phyloP scores from a whole-genome alignment of 495 filamentous ascomycete species.

The Staphylotrichum tortipilum region DNA sequence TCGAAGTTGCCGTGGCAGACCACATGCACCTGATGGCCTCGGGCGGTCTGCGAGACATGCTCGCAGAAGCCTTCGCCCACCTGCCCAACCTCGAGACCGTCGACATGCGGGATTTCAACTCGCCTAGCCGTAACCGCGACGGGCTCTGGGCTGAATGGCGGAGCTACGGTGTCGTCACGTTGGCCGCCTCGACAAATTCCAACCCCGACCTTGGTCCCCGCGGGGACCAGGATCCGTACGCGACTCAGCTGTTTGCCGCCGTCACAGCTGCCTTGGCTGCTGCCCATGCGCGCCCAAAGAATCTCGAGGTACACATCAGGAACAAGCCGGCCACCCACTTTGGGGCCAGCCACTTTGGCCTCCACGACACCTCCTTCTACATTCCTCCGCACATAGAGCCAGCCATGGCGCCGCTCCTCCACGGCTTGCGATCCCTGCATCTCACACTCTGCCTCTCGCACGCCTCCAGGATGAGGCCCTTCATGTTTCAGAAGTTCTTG shows the following conservation, averaged over 20 bases:
- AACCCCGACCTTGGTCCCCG: too few relatives aligned
- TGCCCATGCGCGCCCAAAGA: conserved; percentile 20
- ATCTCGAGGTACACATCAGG: conserved; percentile 34
- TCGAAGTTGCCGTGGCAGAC: conserved; percentile 7
- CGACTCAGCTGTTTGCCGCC: conserved; percentile 19
- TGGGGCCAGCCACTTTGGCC: too few relatives aligned
- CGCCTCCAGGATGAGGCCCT: neutral
- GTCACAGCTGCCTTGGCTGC: conserved; percentile 29
- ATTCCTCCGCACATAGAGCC: conserved; percentile 26
- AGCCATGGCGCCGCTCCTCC: conserved; percentile 21
- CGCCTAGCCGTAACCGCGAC: conserved; percentile 24
- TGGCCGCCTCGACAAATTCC: conserved; percentile 5
- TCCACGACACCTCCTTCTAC: conserved; percentile 25
- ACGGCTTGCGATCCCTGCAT: conserved; percentile 29
- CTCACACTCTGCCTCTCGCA: conserved; percentile 18
- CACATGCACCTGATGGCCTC: conserved; percentile 28
- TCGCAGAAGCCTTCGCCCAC: conserved; percentile 41
- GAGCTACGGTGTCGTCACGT: conserved; percentile 29
- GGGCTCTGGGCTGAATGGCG: conserved; percentile 15
- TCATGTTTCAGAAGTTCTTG: conserved; percentile 21
- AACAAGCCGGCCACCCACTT: too few relatives aligned
- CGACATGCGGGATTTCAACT: conserved; percentile 43
- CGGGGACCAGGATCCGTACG: conserved; percentile 4
- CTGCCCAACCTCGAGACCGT: conserved; percentile 39
- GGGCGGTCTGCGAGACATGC: conserved; percentile 36